phyloP scores from a whole-genome alignment of 164 flowering plant genomes.

The Kingdonia uniflora region DNA sequence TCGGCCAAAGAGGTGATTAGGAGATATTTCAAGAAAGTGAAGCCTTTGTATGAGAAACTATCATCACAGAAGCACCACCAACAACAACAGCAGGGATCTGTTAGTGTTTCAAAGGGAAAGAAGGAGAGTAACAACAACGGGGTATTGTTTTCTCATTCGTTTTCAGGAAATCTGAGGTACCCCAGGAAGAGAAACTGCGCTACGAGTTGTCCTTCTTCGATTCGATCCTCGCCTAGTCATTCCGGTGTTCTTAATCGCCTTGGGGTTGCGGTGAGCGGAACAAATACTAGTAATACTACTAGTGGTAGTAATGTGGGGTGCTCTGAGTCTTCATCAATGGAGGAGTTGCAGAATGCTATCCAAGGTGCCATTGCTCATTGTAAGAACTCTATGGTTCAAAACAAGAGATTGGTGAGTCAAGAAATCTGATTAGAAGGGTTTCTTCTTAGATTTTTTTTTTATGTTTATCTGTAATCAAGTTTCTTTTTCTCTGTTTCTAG shows the following conservation, averaged over 20 bases:
- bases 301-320: slow-evolving; percentile 5
- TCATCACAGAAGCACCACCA: slow-evolving; percentile 36
- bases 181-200: slow-evolving; percentile 43
- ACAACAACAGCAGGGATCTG: slow-evolving; percentile 10
- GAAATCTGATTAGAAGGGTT: not conserved
- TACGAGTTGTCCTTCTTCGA: slow-evolving; percentile 87
- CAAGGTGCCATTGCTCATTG: slow-evolving; percentile 98
- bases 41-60: slow-evolving; percentile 71
- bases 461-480: no score
- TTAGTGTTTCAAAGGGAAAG: slow-evolving; percentile 7
- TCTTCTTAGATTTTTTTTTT: no score
- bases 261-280: slow-evolving; percentile 8
- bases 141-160: slow-evolving; percentile 34
- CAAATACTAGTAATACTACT: slow-evolving; percentile 8
- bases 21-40: slow-evolving; percentile 77
- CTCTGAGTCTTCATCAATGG: slow-evolving; percentile 58
- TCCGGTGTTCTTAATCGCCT: slow-evolving; percentile 49
- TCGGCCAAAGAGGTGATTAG: slow-evolving; percentile 37
- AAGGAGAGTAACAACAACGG: slow-evolving; percentile 12
- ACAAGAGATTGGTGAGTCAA: slow-evolving; percentile 13
- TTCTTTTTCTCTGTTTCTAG: no score
- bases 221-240: slow-evolving; percentile 86
- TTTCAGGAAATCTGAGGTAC: slow-evolving; percentile 72
- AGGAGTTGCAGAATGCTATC: slow-evolving; percentile 89
- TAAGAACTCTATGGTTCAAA: slow-evolving; percentile 68